Base-by-base conservation (phyloP, 2,329 filamentous ascomycete species). In the Hyphodiscus sp. region DNA sequence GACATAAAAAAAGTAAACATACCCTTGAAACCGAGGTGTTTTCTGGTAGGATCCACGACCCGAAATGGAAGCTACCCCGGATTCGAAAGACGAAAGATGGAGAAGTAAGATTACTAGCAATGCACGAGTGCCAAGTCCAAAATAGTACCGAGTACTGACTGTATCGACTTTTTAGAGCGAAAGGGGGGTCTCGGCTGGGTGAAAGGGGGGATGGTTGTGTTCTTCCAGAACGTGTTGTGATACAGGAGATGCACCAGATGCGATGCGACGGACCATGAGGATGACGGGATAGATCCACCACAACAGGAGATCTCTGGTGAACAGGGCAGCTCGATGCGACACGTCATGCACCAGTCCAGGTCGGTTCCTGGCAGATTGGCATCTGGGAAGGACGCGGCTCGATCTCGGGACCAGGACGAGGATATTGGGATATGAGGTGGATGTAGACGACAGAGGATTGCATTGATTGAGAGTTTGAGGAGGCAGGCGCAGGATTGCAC, bases 61-160 rank as follows among this genome's bases (percentile, higher is more conserved):
- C 50, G 5, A 53, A 50, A 53, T 49, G 41, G 49, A 50, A 51
- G n/a, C 29, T 45, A 53, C 59, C 59, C 59, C 56, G 58, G 59
- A 57, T 54, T 58, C 19, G 52, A 46, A 20, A 38, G 43, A 43
- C 47, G 30, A 49, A 57, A 55, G 52, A 52, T 61, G 59, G 58
- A 58, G 59, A 56, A 55, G 45, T 43, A 41, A 50, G 45, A 50
- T 46, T 45, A 16, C 33, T 51, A 41, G 38, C 41, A 23, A 53
- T 41, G 51, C 15, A 13, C 13, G 2, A 33, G 2, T 46, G 15
- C 43, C 26, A 29, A 38, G 16, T 5, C 33, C 33, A 38, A 38
- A 38, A 10, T 38, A 13, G 33, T n/a, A 38, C 16, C 33, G n/a
- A n/a, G n/a, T n/a, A n/a, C n/a, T n/a, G n/a, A n/a, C n/a, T n/a